Conservation (phyloP, 2,329 filamentous ascomycete genomes). For the Aspergillus sp. region DNA sequence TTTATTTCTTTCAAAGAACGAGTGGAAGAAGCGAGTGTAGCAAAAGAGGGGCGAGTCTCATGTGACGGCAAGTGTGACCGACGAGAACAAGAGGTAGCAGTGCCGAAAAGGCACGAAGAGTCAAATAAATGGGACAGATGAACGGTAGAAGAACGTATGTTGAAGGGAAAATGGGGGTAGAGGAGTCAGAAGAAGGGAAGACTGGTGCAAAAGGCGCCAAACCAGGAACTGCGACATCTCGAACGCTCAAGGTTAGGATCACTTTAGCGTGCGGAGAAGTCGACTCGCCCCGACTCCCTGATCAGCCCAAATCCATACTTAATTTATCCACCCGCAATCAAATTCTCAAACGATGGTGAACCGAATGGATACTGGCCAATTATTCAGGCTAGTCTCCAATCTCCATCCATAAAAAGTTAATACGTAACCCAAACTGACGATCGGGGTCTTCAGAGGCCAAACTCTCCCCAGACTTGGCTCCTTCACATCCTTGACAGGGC, state of each 20-base stretch:
- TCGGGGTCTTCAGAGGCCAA: not conserved
- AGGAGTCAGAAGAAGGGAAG: not conserved
- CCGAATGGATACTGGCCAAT: not conserved
- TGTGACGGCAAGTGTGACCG: conserved; percentile 12
- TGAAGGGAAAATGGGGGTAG: not conserved
- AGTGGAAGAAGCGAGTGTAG: conserved; percentile 6
- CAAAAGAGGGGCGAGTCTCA: conserved; percentile 12
- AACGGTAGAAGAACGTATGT: not conserved
- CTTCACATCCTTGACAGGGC: conserved; percentile 13
- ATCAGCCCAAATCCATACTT: not conserved
- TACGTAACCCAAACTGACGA: not conserved
- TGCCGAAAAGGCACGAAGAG: not conserved
- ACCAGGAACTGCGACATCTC: conserved; percentile 1
- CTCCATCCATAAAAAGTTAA: not conserved
- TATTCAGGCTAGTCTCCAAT: not conserved
- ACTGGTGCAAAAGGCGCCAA: not conserved
- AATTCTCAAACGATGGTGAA: not conserved
- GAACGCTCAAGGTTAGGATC: not conserved
- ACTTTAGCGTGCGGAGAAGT: conserved; percentile 13
- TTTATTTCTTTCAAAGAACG: not conserved
- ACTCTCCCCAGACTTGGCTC: conserved; percentile 3
- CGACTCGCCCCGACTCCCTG: not conserved
- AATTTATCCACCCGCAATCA: conserved; percentile 1
- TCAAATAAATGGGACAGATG: conserved; percentile 6
- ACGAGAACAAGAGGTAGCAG: not conserved